Conservation (phyloP, 352 stramenopile genomes). For the Aphanomyces cochlioides region DNA sequence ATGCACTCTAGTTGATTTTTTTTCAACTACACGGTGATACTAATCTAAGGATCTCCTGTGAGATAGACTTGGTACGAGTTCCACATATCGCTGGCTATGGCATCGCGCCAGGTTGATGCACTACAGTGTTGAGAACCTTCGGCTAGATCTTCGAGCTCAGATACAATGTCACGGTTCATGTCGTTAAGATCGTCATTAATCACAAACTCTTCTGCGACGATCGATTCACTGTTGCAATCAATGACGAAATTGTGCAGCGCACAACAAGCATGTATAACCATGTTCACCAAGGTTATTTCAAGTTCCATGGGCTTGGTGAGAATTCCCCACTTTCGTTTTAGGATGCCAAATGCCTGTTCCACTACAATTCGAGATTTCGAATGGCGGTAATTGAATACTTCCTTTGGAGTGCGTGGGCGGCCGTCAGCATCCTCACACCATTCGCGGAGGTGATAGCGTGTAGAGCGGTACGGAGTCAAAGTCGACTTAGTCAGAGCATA, state of each 20-base stretch:
- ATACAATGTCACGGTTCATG: neutral
- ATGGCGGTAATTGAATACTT: neutral
- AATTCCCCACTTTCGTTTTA: neutral
- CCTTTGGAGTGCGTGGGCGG: neutral
- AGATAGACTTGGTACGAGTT: no score
- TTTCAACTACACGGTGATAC: neutral
- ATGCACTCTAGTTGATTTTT: neutral
- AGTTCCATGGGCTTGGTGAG: neutral
- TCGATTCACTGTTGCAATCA: neutral
- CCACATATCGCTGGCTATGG: neutral
- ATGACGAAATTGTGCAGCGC: neutral
- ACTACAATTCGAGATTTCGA: neutral
- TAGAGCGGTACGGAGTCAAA: neutral
- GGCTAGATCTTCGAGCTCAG: no score
- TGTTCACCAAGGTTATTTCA: neutral
- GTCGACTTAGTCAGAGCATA: neutral
- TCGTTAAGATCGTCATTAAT: neutral
- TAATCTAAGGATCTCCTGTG: no score
- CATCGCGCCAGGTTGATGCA: neutral
- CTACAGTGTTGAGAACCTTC: neutral
- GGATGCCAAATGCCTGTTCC: neutral
- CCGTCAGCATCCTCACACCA: neutral
- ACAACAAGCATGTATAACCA: neutral
- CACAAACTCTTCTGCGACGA: neutral
- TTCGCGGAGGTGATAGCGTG: neutral